phyloP scores from a whole-genome alignment of 2,329 filamentous ascomycete species.

The Penicillium sp. region DNA sequence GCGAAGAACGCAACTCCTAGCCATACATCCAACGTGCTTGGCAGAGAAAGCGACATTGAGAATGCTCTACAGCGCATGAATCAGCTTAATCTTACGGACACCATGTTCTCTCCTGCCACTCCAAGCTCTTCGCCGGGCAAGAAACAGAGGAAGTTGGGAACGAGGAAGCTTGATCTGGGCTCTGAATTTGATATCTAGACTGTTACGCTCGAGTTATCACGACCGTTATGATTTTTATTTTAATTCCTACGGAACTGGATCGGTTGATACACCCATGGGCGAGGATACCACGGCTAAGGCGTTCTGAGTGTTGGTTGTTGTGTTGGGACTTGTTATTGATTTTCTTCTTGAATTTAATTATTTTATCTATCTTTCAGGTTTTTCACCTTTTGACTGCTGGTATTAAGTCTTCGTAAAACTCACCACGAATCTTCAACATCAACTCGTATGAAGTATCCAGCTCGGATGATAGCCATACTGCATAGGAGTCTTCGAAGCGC shows the following conservation, averaged over 20 bases:
- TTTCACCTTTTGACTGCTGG: not conserved
- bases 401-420: no score
- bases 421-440: no score
- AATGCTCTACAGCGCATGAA: conserved; percentile 41
- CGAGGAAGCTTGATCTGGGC: conserved; percentile 49
- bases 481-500: not conserved
- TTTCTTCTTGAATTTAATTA: not conserved
- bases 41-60: conserved; percentile 42
- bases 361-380: not conserved
- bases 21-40: conserved; percentile 30
- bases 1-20: conserved; percentile 30
- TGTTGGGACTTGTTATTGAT: not conserved
- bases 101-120: conserved; percentile 29
- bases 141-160: conserved; percentile 46
- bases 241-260: conserved; percentile 3
- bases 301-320: conserved; percentile 12
- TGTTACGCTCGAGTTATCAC: not conserved
- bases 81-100: conserved; percentile 38
- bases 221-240: conserved; percentile 19
- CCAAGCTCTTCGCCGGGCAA: conserved; percentile 35
- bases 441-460: no score
- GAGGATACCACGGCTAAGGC: conserved; percentile 16
- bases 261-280: conserved; percentile 13
- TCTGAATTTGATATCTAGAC: conserved; percentile 40
- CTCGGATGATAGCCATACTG: no score